Evolutionary conservation across 2,329 filamentous ascomycete genomes (phyloP), one percentile per base, ranked within the genome.

Genomic region (Ophiosphaerella korrae): DNA sequence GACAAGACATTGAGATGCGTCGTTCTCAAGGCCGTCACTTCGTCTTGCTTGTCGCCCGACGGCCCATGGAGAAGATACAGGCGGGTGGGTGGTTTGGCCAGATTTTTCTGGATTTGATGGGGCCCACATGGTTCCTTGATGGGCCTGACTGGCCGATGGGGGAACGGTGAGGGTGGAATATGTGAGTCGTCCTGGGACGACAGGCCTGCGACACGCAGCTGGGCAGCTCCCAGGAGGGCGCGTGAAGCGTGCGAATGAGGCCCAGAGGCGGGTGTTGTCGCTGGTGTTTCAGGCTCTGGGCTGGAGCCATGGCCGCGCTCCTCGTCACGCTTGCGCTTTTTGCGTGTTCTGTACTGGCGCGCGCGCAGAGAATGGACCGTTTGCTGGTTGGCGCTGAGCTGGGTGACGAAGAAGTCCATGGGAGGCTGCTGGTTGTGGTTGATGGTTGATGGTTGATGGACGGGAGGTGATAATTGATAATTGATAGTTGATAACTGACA

Each of bases 1-100:
- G 85, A 85, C 49, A 96, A 75, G 9, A 87, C 83, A 48, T 83
- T 80, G 5, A 93, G 73, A 73, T 92, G 87, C 14, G 76, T 77
- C 45, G 79, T 68, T 53, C 77, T 77, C 48, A 81, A 64, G 54
- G 59, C 62, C 24, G 55, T 50, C 24, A 52, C 59, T 39, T 60
- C 55, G 37, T 52, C 44, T 12, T 52, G 45, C 32, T 54, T 49
- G 26, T 45, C 48, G 13, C 48, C 61, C 2, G 60, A 57, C 16
- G 55, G 37, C 40, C 59, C 52, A 42, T 58, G 53, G 36, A 58
- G 57, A 39, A 71, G 63, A 48, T 70, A 77, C 7, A 80, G 60
- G 9, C 76, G 74, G 35, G 77, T 74, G 24, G 77, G 73, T 39
- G 78, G 63, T 33, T 50, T 62, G 23, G 75, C 74, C 31, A 80